Evolutionary conservation across 2,329 filamentous ascomycete genomes (phyloP), one percentile per base, ranked within the genome.

Genomic region (Drechslera avenae): DNA sequence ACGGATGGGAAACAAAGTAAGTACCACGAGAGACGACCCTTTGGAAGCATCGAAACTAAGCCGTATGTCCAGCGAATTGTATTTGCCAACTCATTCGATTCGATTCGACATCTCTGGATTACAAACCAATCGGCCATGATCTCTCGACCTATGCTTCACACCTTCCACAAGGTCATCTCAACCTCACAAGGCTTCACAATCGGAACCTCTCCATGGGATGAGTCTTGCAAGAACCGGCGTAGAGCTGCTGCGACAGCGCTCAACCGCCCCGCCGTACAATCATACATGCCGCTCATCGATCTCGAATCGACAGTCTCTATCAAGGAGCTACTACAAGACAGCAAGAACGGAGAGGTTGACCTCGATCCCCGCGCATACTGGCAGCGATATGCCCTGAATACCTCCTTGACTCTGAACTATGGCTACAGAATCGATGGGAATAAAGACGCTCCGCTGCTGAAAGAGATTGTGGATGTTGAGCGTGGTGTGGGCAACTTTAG

Each of bases 191-290:
- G 89, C 5, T 89, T 91, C 72, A 93, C 89, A 0, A 91, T 94
- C 54, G 90, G 90, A 1, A 91, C 89, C 0, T 91, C 88, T 0
- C 89, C 90, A 0, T 94, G 89, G 87, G 88, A 92, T 55, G 89
- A 91, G 42, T 90, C 86, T 2, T 90, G 88, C 75, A 93, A 92
- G 72, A 78, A 81, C 18, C 82, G 89, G 8, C 83, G 90, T 56
- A 92, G 91, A 76, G 89, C 88, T 0, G 89, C 89, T 1, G 89
- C 87, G 3, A 91, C 89, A 0, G 89, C 90, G 0, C 79, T 93
- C 17, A 92, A 92, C 69, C 82, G 87, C 0, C 88, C 89, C 0
- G 86, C 89, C 0, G 83, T 89, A 1, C 87, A 90, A 64, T 86
- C 85, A 0, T 93, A 93, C 69, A 88, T 91, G 83, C 89, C 89